A percentile compares a stretch with the other conserved stretches of the same genome.
Evolutionary conservation across 371 early-diverging fungal genomes (phyloP).

Genomic region (Entomophthora muscae): DNA sequence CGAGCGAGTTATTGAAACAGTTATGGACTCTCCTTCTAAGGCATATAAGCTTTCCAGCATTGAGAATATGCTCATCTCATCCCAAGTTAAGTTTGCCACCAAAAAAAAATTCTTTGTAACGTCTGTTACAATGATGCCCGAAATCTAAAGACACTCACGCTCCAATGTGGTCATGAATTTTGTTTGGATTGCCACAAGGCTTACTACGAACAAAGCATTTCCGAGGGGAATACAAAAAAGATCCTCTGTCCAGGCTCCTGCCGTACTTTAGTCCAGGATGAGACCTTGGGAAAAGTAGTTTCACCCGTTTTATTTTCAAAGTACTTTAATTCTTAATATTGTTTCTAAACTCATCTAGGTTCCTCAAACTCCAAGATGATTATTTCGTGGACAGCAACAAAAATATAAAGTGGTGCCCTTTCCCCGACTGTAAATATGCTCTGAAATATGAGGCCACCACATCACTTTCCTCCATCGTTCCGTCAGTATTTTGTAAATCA

Average conservation of each 20-base stretch:
- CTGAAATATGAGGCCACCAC: slow-evolving; percentile 66
- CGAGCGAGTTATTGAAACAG: slow-evolving; percentile 73
- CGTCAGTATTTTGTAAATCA: slow-evolving; percentile 72
- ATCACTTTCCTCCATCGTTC: slow-evolving; percentile 50
- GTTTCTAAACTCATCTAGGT: too few species aligned
- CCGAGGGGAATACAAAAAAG: slow-evolving; percentile 63
- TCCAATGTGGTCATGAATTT: too few species aligned
- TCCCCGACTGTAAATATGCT: slow-evolving; percentile 86
- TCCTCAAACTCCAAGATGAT: too few species aligned
- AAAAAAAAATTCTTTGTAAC: slow-evolving; percentile 39
- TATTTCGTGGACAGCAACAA: too few species aligned
- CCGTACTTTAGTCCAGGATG: slow-evolving; percentile 57
- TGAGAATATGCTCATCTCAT: slow-evolving; percentile 18
- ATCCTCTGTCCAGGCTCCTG: slow-evolving; percentile 79
- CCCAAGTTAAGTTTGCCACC: slow-evolving; percentile 8
- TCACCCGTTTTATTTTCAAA: slow-evolving; percentile 32
- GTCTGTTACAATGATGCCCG: slow-evolving; percentile 64
- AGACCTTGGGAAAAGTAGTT: slow-evolving; percentile 48
- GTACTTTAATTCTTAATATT: too few species aligned
- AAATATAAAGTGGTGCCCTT: slow-evolving; percentile 97
- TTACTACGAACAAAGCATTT: too few species aligned
- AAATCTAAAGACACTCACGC: slow-evolving; percentile 36
- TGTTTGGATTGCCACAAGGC: too few species aligned
- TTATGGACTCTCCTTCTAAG: slow-evolving; percentile 57
- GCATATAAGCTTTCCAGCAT: slow-evolving; percentile 61